Conservation (phyloP, 2,329 filamentous ascomycete genomes). For the Colletotrichum graminicola region DNA sequence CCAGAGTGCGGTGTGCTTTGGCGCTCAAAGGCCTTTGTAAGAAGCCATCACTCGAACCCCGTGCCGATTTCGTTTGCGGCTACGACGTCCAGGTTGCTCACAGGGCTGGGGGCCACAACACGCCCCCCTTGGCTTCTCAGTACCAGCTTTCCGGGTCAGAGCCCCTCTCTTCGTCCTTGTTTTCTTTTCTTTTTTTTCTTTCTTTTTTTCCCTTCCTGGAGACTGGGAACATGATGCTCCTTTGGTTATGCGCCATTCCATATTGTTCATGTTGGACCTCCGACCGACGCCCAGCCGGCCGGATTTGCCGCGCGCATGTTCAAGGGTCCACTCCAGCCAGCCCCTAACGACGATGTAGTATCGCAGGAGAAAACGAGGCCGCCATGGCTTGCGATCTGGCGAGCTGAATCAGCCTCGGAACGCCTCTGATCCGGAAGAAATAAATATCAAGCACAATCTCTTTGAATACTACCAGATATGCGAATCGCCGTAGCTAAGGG, state of each 20-base stretch:
- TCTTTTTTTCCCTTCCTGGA: neutral
- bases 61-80: slow-evolving; percentile 32
- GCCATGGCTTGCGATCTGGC: neutral
- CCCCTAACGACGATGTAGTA: neutral
- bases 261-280: neutral
- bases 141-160: slow-evolving; percentile 33
- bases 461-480: neutral
- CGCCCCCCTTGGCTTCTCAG: slow-evolving; percentile 14
- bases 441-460: neutral
- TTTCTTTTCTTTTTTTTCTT: neutral
- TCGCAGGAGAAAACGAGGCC: neutral
- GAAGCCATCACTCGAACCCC: slow-evolving; percentile 26
- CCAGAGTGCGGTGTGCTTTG: slow-evolving; percentile 17
- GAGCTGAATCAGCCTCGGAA: neutral
- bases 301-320: slow-evolving; percentile 9
- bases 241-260: slow-evolving; percentile 5
- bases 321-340: slow-evolving; percentile 4
- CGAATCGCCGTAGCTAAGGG: neutral
- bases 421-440: neutral
- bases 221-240: slow-evolving; percentile 12
- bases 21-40: slow-evolving; percentile 10
- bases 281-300: slow-evolving; percentile 19
- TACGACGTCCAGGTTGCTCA: slow-evolving; percentile 22
- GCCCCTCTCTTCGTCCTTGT: neutral
- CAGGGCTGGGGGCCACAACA: slow-evolving; percentile 27